phyloP scores from a whole-genome alignment of 257 asterid species.

The Pogostemon cablin region DNA sequence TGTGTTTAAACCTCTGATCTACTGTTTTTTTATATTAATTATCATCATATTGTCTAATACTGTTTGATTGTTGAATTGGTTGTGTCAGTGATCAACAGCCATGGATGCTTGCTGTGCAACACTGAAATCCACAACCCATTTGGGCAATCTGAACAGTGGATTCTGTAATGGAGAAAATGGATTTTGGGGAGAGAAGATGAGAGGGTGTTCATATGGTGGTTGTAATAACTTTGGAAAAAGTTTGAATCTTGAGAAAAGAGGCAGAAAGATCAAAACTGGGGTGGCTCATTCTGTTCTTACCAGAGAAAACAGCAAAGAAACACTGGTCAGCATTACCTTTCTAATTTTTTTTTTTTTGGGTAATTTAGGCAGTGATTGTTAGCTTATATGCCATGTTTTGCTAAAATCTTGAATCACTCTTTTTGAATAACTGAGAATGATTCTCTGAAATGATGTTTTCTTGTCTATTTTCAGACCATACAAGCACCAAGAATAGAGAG shows the following conservation, averaged over 20 bases:
- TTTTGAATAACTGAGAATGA: not conserved
- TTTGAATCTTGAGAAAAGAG: conserved; percentile 49
- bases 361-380: not conserved
- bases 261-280: conserved; percentile 56
- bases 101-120: conserved; percentile 74
- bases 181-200: conserved; percentile 60
- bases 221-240: conserved; percentile 45
- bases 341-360: not conserved
- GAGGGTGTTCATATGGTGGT: conserved; percentile 46
- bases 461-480: conserved; percentile 54
- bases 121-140: conserved; percentile 47
- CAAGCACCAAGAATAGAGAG: conserved; percentile 58
- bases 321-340: conserved; percentile 46
- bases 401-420: not conserved
- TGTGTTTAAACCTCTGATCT: conserved; percentile 31
- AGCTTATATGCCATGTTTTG: conserved; percentile 1
- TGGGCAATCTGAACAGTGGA: conserved; percentile 45
- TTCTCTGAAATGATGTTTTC: conserved; percentile 22
- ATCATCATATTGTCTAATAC: conserved; percentile 19
- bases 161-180: conserved; percentile 51
- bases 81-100: conserved; percentile 31
- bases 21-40: conserved; percentile 8
- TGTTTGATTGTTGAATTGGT: conserved; percentile 34
- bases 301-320: conserved; percentile 60
- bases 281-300: conserved; percentile 80